phyloP scores from a whole-genome alignment of 2,329 filamentous ascomycete species.

The Aspergillus tubingensis region DNA sequence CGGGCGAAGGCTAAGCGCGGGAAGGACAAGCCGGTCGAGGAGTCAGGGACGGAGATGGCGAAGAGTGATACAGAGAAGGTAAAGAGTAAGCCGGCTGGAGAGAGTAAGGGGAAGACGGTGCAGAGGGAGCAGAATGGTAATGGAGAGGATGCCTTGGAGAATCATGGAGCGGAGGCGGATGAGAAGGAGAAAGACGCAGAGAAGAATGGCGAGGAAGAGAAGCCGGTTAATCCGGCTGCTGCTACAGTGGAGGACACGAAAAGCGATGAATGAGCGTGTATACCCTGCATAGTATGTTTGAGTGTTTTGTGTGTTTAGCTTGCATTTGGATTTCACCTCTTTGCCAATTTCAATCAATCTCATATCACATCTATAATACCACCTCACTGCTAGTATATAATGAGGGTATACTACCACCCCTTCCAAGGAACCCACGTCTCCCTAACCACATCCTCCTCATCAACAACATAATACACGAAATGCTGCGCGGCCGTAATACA shows the following conservation, averaged over 20 bases:
- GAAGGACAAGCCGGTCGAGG: conserved; percentile 21
- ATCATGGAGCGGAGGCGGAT: not conserved
- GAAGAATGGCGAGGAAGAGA: not conserved
- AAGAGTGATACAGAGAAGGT: conserved; percentile 25
- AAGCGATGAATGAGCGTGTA: conserved; percentile 1
- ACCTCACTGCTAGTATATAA: too few relatives aligned
- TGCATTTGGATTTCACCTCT: not conserved
- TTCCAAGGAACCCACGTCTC: conserved; percentile 33
- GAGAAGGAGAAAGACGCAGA: not conserved
- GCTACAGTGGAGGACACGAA: conserved; percentile 1
- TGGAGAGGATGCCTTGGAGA: not conserved
- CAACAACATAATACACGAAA: conserved; percentile 72
- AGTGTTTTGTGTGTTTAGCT: not conserved
- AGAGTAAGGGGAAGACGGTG: conserved; percentile 27
- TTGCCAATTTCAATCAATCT: not conserved
- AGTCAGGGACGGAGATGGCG: conserved; percentile 27
- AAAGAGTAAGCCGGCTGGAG: conserved; percentile 2
- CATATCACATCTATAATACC: too few relatives aligned
- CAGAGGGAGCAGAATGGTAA: conserved; percentile 12
- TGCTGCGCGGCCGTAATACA: conserved; percentile 73
- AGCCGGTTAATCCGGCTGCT: not conserved
- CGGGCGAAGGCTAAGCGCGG: conserved; percentile 24
- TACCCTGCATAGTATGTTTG: not conserved
- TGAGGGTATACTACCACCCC: conserved; percentile 20
- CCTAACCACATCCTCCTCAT: conserved; percentile 41